Conservation (phyloP, 805 yeast species). For the Wickerhamiella azymoides region DNA sequence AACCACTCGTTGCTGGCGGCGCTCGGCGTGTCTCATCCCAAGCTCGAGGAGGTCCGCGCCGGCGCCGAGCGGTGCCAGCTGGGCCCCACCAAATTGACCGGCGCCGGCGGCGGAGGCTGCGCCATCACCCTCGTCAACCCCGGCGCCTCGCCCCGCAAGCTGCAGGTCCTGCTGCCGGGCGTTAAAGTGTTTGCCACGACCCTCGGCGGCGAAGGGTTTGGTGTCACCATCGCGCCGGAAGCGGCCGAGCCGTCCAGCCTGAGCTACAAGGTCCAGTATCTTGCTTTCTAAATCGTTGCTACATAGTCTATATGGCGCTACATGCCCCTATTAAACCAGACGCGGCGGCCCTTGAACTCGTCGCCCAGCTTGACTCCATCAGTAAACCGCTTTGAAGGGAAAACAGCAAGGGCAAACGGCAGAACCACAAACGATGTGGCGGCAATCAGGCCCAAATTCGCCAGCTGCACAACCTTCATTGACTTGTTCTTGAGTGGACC, state of each 20-base stretch:
- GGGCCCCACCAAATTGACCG: slow-evolving; percentile 89
- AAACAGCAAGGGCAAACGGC: slow-evolving; percentile 90
- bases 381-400: slow-evolving; percentile 75
- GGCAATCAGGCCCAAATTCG: slow-evolving; percentile 77
- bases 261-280: background rate
- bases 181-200: slow-evolving; percentile 58
- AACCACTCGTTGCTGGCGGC: slow-evolving; percentile 82
- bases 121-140: slow-evolving; percentile 65
- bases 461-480: slow-evolving; percentile 45
- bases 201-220: slow-evolving; percentile 86
- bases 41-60: slow-evolving; percentile 60
- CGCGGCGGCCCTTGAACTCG: slow-evolving; percentile 39
- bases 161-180: slow-evolving; percentile 12
- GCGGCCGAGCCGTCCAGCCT: background rate
- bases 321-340: slow-evolving; percentile 90
- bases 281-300: too few relatives aligned
- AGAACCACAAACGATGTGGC: slow-evolving; percentile 73
- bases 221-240: slow-evolving; percentile 20
- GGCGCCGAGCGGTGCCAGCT: slow-evolving; percentile 48
- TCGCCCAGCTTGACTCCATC: slow-evolving; percentile 48
- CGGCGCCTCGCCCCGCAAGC: slow-evolving; percentile 24
- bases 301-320: slow-evolving; percentile 28
- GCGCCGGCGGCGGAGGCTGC: slow-evolving; percentile 99
- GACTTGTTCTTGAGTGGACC: slow-evolving; percentile 56
- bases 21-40: slow-evolving; percentile 85